Evolutionary conservation across 2,329 filamentous ascomycete species (phyloP).

Genomic region (Colletotrichum incanum): DNA sequence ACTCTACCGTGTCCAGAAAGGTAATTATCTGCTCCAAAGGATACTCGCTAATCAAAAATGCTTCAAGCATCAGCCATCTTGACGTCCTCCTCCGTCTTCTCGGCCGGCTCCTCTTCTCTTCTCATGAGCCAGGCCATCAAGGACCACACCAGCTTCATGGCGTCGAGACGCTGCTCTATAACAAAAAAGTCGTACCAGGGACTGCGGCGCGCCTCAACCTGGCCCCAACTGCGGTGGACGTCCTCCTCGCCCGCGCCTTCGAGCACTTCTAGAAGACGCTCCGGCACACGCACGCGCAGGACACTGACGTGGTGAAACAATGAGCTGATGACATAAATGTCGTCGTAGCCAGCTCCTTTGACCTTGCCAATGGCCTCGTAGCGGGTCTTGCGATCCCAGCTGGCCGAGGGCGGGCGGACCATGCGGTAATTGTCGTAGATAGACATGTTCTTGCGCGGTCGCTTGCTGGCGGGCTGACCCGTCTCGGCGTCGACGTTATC

Average conservation of each 20-base stretch:
- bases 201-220: conserved; percentile 70
- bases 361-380: conserved; percentile 72
- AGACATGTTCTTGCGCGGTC: conserved; percentile 68
- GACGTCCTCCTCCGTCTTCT: conserved; percentile 45
- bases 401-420: conserved; percentile 69
- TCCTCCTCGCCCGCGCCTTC: conserved; percentile 61
- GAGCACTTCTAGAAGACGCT: conserved; percentile 66
- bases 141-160: conserved; percentile 71
- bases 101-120: conserved; percentile 50
- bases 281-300: conserved; percentile 72
- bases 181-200: conserved; percentile 75
- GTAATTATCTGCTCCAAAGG: background rate
- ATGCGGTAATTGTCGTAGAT: conserved; percentile 77
- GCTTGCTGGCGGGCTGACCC: conserved; percentile 58
- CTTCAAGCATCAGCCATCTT: conserved; percentile 49
- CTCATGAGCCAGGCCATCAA: conserved; percentile 75
- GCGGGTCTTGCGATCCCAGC: conserved; percentile 73
- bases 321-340: conserved; percentile 74
- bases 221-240: conserved; percentile 63
- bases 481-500: conserved; percentile 51
- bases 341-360: conserved; percentile 66
- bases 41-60: background rate
- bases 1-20: conserved; percentile 9
- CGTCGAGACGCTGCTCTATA: conserved; percentile 67
- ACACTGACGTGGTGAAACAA: conserved; percentile 75